A percentile compares a stretch with the other conserved stretches of the same genome.
Evolutionary conservation across 2,329 filamentous ascomycete species (phyloP).

Genomic region (Fusarium mangiferae): DNA sequence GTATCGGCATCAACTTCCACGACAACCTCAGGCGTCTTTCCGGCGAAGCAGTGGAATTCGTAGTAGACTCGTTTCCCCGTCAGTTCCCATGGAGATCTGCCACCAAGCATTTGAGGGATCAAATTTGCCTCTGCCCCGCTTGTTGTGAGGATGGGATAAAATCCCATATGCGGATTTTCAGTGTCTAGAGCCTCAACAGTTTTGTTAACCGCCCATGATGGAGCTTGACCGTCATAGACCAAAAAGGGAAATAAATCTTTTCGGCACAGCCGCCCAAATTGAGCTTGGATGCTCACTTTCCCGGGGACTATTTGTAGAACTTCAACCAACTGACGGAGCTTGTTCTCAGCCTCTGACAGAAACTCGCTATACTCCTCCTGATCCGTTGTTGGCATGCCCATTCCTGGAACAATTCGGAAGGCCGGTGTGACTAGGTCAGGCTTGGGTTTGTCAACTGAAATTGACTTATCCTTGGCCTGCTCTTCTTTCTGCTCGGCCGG

Average conservation of each 20-base stretch:
- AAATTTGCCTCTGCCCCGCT: conserved; percentile 41
- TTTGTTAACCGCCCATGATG: conserved; percentile 22
- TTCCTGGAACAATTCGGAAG: conserved; percentile 10
- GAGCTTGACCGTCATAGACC: conserved; percentile 36
- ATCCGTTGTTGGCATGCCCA: neutral
- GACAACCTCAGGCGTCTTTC: conserved; percentile 8
- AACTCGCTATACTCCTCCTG: conserved; percentile 2
- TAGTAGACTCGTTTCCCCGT: conserved; percentile 38
- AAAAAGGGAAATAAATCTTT: conserved; percentile 28
- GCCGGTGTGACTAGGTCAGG: too few species aligned
- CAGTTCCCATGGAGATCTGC: conserved; percentile 35
- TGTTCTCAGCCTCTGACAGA: conserved; percentile 14
- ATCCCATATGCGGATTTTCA: conserved; percentile 28
- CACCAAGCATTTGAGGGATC: conserved; percentile 20
- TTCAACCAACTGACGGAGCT: conserved; percentile 21
- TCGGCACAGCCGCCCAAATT: conserved; percentile 46
- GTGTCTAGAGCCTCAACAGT: conserved; percentile 16
- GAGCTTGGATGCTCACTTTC: conserved; percentile 36
- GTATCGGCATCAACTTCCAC: conserved; percentile 45
- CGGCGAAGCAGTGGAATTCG: conserved; percentile 40
- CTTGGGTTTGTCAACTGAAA: neutral
- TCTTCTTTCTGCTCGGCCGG: neutral
- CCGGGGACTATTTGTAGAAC: conserved; percentile 42
- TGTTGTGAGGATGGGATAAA: conserved; percentile 45
- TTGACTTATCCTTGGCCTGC: neutral